Evolutionary conservation across 805 yeast species (phyloP).

Genomic region (Cyberlindnera americana): DNA sequence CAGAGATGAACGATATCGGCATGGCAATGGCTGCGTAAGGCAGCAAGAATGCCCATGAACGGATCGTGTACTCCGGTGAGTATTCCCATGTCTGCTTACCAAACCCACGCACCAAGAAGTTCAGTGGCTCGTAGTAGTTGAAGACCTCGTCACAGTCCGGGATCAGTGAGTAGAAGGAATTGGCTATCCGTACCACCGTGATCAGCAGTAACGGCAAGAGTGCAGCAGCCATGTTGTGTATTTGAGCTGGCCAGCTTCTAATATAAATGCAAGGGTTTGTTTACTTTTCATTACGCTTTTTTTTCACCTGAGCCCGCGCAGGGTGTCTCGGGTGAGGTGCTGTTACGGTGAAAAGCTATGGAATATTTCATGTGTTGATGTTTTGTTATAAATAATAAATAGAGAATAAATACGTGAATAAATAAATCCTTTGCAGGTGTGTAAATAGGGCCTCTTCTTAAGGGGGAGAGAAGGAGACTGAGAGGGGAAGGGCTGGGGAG

Average conservation of each 20-base stretch:
- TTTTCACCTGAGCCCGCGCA: too few species aligned
- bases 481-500: not conserved
- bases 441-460: too few species aligned
- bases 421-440: too few species aligned
- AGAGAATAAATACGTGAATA: slow-evolving; percentile 5
- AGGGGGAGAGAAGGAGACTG: too few species aligned
- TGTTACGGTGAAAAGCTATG: too few species aligned
- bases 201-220: slow-evolving; percentile 19
- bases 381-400: slow-evolving; percentile 5
- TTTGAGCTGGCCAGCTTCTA: too few species aligned
- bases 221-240: slow-evolving; percentile 1
- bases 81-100: slow-evolving; percentile 98
- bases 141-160: slow-evolving; percentile 91
- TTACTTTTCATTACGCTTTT: too few species aligned
- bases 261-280: too few species aligned
- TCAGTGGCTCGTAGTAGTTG: slow-evolving; percentile 94
- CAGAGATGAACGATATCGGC: slow-evolving; percentile 16
- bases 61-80: slow-evolving; percentile 81
- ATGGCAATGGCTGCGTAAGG: slow-evolving; percentile 34
- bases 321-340: too few species aligned
- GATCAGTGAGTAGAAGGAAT: slow-evolving; percentile 59
- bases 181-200: slow-evolving; percentile 31
- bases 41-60: slow-evolving; percentile 78
- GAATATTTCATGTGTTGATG: too few species aligned
- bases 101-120: slow-evolving; percentile 69